A percentile compares a stretch with the other conserved stretches of the same genome.
These are phyloP conservation scores for Cercospora janseana DNA, from an alignment of 2,329 filamentous ascomycete genomes.

Conservation along the genomic window DNA sequence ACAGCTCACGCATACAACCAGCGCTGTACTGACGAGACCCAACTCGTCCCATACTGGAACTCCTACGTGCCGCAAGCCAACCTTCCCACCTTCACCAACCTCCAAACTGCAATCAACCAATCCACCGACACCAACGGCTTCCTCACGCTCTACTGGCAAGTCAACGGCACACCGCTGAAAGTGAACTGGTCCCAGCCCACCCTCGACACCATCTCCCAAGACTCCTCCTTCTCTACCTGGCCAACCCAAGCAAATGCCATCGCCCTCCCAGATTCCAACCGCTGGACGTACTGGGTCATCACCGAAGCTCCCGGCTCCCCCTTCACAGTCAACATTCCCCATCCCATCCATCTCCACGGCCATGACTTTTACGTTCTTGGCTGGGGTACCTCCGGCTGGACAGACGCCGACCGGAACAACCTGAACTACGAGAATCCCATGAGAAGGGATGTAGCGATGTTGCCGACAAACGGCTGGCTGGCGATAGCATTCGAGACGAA, in stretches of 20 bases:
- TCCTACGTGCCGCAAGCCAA: slow-evolving; percentile 37
- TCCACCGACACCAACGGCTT: slow-evolving; percentile 32
- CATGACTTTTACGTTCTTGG: slow-evolving; percentile 38
- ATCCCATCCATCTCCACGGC: slow-evolving; percentile 44
- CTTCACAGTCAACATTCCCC: slow-evolving; percentile 34
- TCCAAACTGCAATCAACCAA: slow-evolving; percentile 34
- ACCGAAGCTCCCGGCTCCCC: slow-evolving; percentile 32
- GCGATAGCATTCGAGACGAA: slow-evolving; percentile 44
- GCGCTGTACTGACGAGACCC: slow-evolving; percentile 45
- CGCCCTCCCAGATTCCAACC: slow-evolving; percentile 21
- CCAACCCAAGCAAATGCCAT: slow-evolving; percentile 43
- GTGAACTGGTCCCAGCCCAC: slow-evolving; percentile 48
- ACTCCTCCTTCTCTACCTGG: slow-evolving; percentile 40
- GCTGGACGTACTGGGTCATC: slow-evolving; percentile 41
- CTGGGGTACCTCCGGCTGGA: slow-evolving; percentile 31
- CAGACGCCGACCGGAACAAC: slow-evolving; percentile 20
- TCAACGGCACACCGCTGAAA: slow-evolving; percentile 46
- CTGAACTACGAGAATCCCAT: slow-evolving; percentile 42
- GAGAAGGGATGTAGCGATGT: slow-evolving; percentile 43
- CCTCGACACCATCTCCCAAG: slow-evolving; percentile 43
- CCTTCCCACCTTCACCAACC: slow-evolving; percentile 33
- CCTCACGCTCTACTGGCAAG: slow-evolving; percentile 40
- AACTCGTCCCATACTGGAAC: slow-evolving; percentile 41
- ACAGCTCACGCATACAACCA: slow-evolving; percentile 36
- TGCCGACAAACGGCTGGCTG: slow-evolving; percentile 41